phyloP scores from a whole-genome alignment of 345 rosid species.

The Conringia planisiliqua region DNA sequence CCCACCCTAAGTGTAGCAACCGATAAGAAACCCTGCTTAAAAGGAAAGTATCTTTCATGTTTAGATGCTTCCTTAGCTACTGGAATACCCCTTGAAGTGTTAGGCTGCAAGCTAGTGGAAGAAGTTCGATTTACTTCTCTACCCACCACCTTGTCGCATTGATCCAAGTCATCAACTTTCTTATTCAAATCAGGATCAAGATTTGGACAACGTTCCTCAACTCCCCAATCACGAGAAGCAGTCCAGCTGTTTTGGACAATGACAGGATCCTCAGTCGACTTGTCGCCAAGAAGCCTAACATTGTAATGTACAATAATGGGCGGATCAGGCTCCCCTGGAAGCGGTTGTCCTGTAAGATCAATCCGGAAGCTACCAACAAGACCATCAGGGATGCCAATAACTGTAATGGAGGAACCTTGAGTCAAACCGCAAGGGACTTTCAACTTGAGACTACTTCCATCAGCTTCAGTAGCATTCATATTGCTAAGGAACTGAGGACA shows the following conservation, averaged over 20 bases:
- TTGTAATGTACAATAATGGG: constrained; percentile 91
- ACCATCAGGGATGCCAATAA: constrained; percentile 85
- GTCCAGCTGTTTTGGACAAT: constrained; percentile 99
- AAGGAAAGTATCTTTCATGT: constrained; percentile 71
- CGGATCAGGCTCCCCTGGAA: constrained; percentile 99
- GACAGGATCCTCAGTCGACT: constrained; percentile 91
- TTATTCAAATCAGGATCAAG: constrained; percentile 63
- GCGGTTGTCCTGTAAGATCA: constrained; percentile 88
- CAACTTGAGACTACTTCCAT: constrained; percentile 46
- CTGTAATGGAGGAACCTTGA: constrained; percentile 90
- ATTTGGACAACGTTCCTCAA: constrained; percentile 94
- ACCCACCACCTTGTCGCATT: constrained; percentile 84
- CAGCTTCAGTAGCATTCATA: constrained; percentile 68
- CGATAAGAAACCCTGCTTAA: constrained; percentile 72
- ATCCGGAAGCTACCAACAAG: constrained; percentile 85
- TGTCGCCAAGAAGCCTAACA: constrained; percentile 95
- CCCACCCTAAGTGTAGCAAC: constrained; percentile 96
- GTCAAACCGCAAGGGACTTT: constrained; percentile 88
- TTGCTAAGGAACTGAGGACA: constrained; percentile 87
- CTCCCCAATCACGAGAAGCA: constrained; percentile 90
- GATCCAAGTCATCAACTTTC: constrained; percentile 92
- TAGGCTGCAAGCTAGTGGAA: constrained; percentile 31
- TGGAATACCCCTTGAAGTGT: constrained; percentile 36
- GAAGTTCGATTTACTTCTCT: constrained; percentile 44
- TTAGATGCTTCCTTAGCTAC: constrained; percentile 39